Evolutionary conservation across 75 land plant genomes (phyloP), one percentile per base, ranked within the genome.

Genomic region (Cupressus sempervirens): DNA sequence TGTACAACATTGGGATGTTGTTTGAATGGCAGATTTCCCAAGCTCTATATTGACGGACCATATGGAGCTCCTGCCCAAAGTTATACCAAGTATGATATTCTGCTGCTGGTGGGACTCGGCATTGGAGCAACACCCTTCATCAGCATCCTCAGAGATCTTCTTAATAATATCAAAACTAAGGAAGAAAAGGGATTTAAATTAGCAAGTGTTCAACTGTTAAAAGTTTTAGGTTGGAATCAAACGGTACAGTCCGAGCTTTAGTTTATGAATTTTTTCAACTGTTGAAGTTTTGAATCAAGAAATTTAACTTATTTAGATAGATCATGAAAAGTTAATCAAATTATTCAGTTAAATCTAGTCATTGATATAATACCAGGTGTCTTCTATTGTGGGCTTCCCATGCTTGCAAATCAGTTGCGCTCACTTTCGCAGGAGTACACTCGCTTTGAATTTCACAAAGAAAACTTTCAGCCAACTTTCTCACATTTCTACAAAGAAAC

Each of bases 111-210:
- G 53, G 99, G 99, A 0, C 92, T 97, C 29, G 99, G 99, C 65
- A 97, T 97, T 74, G 99, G 99, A 29, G 99, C 99, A 41, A 97
- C 99, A 50, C 53, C 99, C 98, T 94, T 97, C 86, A 95, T 97
- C 79, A 97, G 99, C 92, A 96, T 97, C 48, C 77, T 97, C 7
- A 93, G 93, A 86, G 99, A 97, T 86, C 88, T 97, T 77, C 85
- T 97, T 32, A 91, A 95, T 79, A 81, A 87, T 83, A 91, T 91
- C 53, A 92, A 92, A 43, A 84, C 90, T 34, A 86, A 56, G 7
- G 72, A 75, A 73, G 87, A 65, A 5, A 14, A 35, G 9, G 14
- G 15, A 50, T 75, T 75, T 35, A 1, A 26, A 7, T 7, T 65
- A 65, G n/a, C n/a, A n/a, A n/a, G n/a, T 4, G 50, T 48, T 48